phyloP scores from a whole-genome alignment of 768 basidiomycete species.

The Phaffia tasmanica region DNA sequence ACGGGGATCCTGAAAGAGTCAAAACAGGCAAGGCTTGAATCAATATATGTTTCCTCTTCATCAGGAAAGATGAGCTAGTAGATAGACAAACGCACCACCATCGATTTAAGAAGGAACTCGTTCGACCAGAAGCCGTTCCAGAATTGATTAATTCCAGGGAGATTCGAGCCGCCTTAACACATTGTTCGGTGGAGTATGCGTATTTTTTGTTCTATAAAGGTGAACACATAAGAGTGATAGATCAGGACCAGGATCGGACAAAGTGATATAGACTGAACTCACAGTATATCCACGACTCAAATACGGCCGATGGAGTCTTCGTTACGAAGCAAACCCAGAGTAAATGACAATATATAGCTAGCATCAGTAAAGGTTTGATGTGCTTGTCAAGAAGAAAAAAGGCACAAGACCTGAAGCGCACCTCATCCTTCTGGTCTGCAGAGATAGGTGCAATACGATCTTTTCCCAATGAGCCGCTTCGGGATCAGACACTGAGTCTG shows the following conservation, averaged over 20 bases:
- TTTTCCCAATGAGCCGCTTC: constrained; percentile 37
- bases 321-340: not conserved
- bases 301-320: constrained; percentile 37
- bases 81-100: constrained; percentile 33
- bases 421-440: constrained; percentile 36
- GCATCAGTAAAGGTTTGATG: constrained; percentile 15
- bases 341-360: too few relatives aligned
- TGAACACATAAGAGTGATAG: not conserved
- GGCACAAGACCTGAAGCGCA: not conserved
- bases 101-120: constrained; percentile 35
- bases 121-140: constrained; percentile 8
- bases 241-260: not conserved
- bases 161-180: constrained; percentile 38
- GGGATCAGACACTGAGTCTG: constrained; percentile 27
- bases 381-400: constrained; percentile 37
- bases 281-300: constrained; percentile 36
- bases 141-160: constrained; percentile 36
- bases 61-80: not conserved
- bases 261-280: not conserved
- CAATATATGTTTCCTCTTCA: not conserved
- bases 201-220: constrained; percentile 30
- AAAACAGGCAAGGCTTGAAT: not conserved
- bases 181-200: constrained; percentile 38
- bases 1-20: constrained; percentile 12
- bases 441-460: constrained; percentile 36